These are phyloP conservation scores for Salvia hispanica DNA, from an alignment of 257 asterid genomes.

Conservation along the genomic window DNA sequence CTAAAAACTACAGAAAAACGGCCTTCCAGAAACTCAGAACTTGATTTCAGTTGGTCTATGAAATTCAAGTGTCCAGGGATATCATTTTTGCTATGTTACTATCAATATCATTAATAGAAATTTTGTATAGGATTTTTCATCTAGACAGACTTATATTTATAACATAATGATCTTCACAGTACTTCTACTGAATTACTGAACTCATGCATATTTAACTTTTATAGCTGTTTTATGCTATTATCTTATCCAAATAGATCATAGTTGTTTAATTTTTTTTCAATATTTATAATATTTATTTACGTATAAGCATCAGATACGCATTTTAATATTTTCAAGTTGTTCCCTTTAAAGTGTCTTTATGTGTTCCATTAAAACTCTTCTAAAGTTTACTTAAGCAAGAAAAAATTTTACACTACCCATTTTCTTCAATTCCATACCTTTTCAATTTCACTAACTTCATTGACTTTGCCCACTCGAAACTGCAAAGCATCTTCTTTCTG, in stretches of 20 bases:
- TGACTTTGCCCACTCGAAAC: slow-evolving; percentile 73
- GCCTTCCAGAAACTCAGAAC: no score
- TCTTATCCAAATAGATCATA: slow-evolving; percentile 4
- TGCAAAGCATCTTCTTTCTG: slow-evolving; percentile 92
- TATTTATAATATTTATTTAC: not conserved
- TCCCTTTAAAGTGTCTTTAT: not conserved
- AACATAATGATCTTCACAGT: not conserved
- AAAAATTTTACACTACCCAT: slow-evolving; percentile 2
- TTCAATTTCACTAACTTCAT: slow-evolving; percentile 77
- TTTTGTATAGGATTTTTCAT: no score
- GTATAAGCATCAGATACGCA: slow-evolving; percentile 11
- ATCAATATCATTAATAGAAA: no score
- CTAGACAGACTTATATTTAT: slow-evolving; percentile 12
- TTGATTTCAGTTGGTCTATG: no score
- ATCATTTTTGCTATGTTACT: no score
- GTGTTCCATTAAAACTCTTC: not conserved
- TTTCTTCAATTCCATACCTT: slow-evolving; percentile 53
- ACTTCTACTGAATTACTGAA: not conserved
- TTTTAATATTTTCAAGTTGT: slow-evolving; percentile 10
- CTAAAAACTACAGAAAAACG: not conserved
- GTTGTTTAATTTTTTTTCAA: not conserved
- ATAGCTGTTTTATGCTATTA: not conserved
- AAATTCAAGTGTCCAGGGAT: no score
- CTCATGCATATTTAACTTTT: not conserved
- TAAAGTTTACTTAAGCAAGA: not conserved